These are phyloP conservation scores for Saccharomycopsis sp. DNA, from an alignment of 805 yeast species.

Conservation along the genomic window DNA sequence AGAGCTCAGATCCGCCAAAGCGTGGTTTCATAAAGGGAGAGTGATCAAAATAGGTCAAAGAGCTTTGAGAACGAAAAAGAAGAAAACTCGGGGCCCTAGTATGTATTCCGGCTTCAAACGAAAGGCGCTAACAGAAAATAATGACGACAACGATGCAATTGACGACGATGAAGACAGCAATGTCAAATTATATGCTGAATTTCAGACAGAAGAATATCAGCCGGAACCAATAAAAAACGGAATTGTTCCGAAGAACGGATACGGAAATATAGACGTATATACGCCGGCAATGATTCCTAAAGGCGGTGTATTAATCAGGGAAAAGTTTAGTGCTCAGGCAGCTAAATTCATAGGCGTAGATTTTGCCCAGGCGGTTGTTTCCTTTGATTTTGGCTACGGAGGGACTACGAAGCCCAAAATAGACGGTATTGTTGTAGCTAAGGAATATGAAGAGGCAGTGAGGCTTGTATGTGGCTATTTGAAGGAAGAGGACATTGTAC, in stretches of 20 bases:
- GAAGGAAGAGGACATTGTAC: conserved; percentile 42
- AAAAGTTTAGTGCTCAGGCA: conserved; percentile 56
- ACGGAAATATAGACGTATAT: conserved; percentile 79
- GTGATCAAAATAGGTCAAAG: conserved; percentile 63
- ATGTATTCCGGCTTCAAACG: conserved; percentile 22
- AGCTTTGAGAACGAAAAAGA: conserved; percentile 46
- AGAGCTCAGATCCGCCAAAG: conserved; percentile 61
- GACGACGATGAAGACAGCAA: conserved; percentile 46
- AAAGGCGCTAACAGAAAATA: conserved; percentile 4
- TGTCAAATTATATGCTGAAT: conserved; percentile 64
- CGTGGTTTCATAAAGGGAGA: conserved; percentile 83
- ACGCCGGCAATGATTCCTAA: conserved; percentile 74
- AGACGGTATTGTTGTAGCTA: conserved; percentile 71
- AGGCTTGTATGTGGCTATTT: conserved; percentile 42
- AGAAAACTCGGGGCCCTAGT: conserved; percentile 24
- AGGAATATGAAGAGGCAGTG: conserved; percentile 55
- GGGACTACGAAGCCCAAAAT: conserved; percentile 52
- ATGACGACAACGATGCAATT: conserved; percentile 24
- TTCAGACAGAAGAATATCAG: conserved; percentile 63
- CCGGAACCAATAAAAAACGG: conserved; percentile 69
- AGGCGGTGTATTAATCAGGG: conserved; percentile 58
- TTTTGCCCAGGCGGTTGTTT: conserved; percentile 81
- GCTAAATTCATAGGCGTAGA: conserved; percentile 66
- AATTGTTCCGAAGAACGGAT: conserved; percentile 63
- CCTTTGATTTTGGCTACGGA: conserved; percentile 64